Evolutionary conservation across 495 filamentous ascomycete genomes (phyloP).

Genomic region (Talaromyces adpressus): DNA sequence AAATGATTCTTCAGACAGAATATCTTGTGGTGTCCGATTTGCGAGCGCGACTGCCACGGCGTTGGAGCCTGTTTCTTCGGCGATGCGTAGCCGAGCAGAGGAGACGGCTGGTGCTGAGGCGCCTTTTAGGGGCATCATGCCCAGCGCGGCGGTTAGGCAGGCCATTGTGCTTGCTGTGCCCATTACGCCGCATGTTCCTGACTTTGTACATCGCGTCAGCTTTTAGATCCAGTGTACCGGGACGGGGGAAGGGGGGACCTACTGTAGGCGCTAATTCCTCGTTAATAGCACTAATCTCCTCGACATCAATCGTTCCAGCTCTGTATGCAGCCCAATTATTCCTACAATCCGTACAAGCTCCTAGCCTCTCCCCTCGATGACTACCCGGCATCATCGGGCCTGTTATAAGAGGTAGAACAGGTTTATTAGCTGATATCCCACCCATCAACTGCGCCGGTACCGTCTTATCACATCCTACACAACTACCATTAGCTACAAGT

Average conservation of each 20-base stretch:
- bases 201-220: slow-evolving; percentile 24
- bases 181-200: slow-evolving; percentile 64
- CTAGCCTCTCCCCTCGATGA: slow-evolving; percentile 49
- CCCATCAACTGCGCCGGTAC: slow-evolving; percentile 64
- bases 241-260: not conserved
- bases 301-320: slow-evolving; percentile 53
- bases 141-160: slow-evolving; percentile 54
- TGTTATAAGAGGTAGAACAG: slow-evolving; percentile 54
- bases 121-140: slow-evolving; percentile 55
- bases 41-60: slow-evolving; percentile 42
- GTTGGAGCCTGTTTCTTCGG: slow-evolving; percentile 54
- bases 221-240: too few relatives aligned
- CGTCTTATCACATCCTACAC: slow-evolving; percentile 58
- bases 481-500: not conserved
- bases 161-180: slow-evolving; percentile 67
- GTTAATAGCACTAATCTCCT: slow-evolving; percentile 59
- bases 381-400: slow-evolving; percentile 64
- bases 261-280: slow-evolving; percentile 62
- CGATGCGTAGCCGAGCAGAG: slow-evolving; percentile 53
- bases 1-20: slow-evolving; percentile 56
- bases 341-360: slow-evolving; percentile 61
- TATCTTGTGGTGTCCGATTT: slow-evolving; percentile 41
- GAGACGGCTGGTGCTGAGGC: slow-evolving; percentile 61
- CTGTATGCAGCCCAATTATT: slow-evolving; percentile 62
- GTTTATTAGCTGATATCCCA: slow-evolving; percentile 63